phyloP scores from a whole-genome alignment of 257 asterid genomes.

The Fraxinus quadrangulata region DNA sequence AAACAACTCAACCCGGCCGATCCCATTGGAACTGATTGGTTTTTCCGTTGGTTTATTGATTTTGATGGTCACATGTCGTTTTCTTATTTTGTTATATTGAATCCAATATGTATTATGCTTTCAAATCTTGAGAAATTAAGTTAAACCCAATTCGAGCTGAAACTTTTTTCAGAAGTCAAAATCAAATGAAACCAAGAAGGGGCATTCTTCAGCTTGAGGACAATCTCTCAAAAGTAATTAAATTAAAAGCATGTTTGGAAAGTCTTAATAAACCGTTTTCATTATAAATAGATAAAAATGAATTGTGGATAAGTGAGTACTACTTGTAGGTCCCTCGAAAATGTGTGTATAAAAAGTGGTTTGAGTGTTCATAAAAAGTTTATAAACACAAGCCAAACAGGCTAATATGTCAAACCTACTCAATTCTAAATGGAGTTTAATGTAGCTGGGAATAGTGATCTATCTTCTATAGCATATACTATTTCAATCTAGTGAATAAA shows the following conservation, averaged over 20 bases:
- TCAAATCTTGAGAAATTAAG: neutral
- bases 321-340: too few relatives aligned
- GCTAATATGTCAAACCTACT: neutral
- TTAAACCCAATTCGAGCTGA: neutral
- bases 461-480: constrained; percentile 7
- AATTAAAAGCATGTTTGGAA: too few relatives aligned
- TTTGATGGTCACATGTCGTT: neutral
- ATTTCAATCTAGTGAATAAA: neutral
- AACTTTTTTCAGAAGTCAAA: neutral
- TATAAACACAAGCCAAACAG: too few relatives aligned
- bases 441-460: neutral
- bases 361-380: too few relatives aligned
- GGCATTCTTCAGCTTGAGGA: too few relatives aligned
- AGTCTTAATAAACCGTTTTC: too few relatives aligned
- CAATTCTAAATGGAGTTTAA: neutral
- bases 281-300: too few relatives aligned
- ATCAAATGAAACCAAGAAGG: neutral
- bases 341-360: too few relatives aligned
- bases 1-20: neutral
- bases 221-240: too few relatives aligned
- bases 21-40: neutral
- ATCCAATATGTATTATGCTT: neutral
- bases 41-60: too few relatives aligned
- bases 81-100: neutral
- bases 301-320: too few relatives aligned